Evolutionary conservation across 2,329 filamentous ascomycete species (phyloP).

Genomic region (Ophiognomonia clavigignenti-juglandacearum): DNA sequence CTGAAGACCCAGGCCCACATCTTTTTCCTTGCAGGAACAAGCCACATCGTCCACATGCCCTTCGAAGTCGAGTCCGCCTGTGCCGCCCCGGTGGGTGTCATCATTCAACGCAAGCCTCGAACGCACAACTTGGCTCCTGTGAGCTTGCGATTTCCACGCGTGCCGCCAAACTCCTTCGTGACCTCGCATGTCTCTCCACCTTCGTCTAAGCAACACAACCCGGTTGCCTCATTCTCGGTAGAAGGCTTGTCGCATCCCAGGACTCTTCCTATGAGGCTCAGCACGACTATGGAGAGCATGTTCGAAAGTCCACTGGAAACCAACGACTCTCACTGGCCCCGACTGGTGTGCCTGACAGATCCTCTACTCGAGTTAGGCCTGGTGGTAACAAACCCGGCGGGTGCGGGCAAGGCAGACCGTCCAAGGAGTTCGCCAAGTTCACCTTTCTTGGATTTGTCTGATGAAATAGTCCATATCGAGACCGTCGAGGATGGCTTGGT

Average conservation of each 20-base stretch:
- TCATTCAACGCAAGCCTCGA: conserved; percentile 76
- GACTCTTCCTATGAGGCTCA: conserved; percentile 46
- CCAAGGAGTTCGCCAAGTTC: conserved; percentile 37
- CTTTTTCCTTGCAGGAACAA: conserved; percentile 83
- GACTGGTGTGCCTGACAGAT: conserved; percentile 79
- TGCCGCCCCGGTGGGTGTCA: conserved; percentile 73
- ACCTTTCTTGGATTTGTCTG: conserved; percentile 65
- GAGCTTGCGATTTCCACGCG: conserved; percentile 53
- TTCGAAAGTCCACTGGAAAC: conserved; percentile 51
- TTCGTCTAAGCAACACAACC: conserved; percentile 33
- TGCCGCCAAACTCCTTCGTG: conserved; percentile 79
- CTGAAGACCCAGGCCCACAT: conserved; percentile 90
- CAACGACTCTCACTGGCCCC: conserved; percentile 59
- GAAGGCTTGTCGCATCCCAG: conserved; percentile 53
- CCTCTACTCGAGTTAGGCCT: conserved; percentile 82
- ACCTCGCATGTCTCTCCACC: conserved; percentile 59
- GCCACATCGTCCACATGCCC: conserved; percentile 85
- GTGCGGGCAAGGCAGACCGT: conserved; percentile 27
- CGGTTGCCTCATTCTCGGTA: conserved; percentile 50
- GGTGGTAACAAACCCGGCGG: conserved; percentile 60
- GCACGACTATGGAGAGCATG: conserved; percentile 51
- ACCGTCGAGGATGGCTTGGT: conserved; percentile 55
- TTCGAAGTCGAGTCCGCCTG: conserved; percentile 90
- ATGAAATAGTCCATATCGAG: conserved; percentile 82
- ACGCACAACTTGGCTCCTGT: conserved; percentile 44